Conservation (phyloP, 2,329 filamentous ascomycete genomes). For the Calonectria honghensis region DNA sequence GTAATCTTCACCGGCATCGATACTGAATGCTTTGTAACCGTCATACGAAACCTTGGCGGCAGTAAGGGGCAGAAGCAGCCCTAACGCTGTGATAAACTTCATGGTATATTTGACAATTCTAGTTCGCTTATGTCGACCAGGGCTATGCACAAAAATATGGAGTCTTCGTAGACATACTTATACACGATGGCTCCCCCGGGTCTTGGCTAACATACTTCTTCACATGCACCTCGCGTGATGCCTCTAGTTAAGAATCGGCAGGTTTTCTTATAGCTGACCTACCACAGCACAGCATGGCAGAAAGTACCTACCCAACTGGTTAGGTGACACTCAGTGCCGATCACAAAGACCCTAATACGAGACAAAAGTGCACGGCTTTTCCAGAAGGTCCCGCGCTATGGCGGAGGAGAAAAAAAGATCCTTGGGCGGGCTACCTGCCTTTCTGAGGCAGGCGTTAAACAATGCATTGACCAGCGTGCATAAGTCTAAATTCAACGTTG, state of each 20-base stretch:
- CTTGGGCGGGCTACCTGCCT: conserved; percentile 2
- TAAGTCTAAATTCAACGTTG: conserved; percentile 24
- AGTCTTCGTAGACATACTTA: neutral
- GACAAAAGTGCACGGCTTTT: conserved; percentile 17
- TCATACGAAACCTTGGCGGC: conserved; percentile 15
- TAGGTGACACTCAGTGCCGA: conserved; percentile 12
- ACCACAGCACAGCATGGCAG: neutral
- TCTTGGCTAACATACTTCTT: neutral
- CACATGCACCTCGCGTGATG: neutral
- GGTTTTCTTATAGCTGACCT: neutral
- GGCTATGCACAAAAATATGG: neutral
- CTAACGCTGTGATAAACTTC: neutral
- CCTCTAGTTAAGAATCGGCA: too few relatives aligned
- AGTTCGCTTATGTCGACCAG: neutral
- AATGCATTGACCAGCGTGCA: conserved; percentile 9
- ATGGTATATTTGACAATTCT: neutral
- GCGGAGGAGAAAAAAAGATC: neutral
- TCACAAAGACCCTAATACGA: neutral
- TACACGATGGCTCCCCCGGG: neutral
- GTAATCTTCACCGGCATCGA: neutral
- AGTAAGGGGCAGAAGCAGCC: conserved; percentile 7
- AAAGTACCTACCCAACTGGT: conserved; percentile 9
- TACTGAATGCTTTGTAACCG: conserved; percentile 19
- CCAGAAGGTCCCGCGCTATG: conserved; percentile 1
- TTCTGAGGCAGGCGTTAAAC: conserved; percentile 12